phyloP scores from a whole-genome alignment of 2,329 filamentous ascomycete genomes.

The Fusarium chuoi region DNA sequence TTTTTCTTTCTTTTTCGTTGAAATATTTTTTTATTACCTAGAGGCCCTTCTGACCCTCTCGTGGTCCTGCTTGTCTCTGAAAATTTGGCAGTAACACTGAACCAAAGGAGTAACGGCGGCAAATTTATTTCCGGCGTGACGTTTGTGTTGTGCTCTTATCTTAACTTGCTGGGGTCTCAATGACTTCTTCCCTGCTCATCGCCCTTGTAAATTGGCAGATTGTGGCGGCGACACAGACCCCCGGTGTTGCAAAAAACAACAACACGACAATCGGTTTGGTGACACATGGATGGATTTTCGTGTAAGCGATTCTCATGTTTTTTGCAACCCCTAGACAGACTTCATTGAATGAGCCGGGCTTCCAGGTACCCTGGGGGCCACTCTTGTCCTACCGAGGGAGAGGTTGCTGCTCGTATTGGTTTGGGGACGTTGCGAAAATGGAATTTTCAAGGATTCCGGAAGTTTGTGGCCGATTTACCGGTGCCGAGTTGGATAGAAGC shows the following conservation, averaged over 20 bases:
- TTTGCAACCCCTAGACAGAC: background rate
- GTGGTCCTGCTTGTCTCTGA: background rate
- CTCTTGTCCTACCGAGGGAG: background rate
- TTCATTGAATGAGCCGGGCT: background rate
- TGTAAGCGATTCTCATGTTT: background rate
- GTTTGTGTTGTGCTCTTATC: background rate
- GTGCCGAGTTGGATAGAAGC: background rate
- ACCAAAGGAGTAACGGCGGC: background rate
- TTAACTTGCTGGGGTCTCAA: background rate
- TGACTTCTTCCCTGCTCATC: background rate
- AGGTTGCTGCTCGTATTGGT: background rate
- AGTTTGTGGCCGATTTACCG: background rate
- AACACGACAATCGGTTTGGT: background rate
- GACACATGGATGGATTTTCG: background rate
- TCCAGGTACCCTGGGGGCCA: background rate
- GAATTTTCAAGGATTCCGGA: background rate
- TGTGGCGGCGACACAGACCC: background rate
- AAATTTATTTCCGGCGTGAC: background rate
- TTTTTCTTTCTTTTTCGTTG: background rate
- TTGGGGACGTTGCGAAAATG: background rate
- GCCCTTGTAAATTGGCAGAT: constrained; percentile 12
- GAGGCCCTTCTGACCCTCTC: background rate
- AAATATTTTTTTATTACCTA: background rate
- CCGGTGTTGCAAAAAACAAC: background rate
- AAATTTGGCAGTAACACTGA: background rate